phyloP scores from a whole-genome alignment of 78 protist species.

The Planoprotostelium fungivorum region DNA sequence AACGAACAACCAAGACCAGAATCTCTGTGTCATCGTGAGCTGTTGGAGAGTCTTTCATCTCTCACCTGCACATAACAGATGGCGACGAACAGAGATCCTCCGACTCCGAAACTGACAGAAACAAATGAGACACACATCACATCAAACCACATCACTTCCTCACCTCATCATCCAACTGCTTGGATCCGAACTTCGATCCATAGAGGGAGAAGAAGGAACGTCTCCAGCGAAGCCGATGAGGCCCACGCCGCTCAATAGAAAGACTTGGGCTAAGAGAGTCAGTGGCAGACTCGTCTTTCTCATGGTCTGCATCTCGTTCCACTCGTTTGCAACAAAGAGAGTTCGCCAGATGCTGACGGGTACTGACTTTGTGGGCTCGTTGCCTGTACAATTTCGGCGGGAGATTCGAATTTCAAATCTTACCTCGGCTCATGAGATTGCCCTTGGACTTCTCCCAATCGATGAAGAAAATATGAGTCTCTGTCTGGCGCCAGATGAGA shows the following conservation, averaged over 20 bases:
- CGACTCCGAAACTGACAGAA: background rate
- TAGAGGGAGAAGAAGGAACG: background rate
- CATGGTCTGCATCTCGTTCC: constrained; percentile 4
- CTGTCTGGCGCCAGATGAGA: background rate
- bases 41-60: no score
- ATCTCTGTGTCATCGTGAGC: background rate
- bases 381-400: background rate
- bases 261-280: background rate
- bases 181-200: background rate
- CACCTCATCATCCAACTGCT: background rate
- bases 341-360: constrained; percentile 30
- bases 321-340: constrained; percentile 25
- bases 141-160: background rate
- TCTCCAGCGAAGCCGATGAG: background rate
- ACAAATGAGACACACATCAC: background rate
- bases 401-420: background rate
- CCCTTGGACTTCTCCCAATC: constrained; percentile 27
- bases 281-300: background rate
- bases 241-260: background rate
- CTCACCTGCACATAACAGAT: background rate
- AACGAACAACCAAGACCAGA: background rate
- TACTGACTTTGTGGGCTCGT: background rate
- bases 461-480: constrained; percentile 20
- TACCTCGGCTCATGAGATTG: background rate
- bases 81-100: background rate